Conservation (phyloP, 345 rosid species). For the Aurinia saxatilis region DNA sequence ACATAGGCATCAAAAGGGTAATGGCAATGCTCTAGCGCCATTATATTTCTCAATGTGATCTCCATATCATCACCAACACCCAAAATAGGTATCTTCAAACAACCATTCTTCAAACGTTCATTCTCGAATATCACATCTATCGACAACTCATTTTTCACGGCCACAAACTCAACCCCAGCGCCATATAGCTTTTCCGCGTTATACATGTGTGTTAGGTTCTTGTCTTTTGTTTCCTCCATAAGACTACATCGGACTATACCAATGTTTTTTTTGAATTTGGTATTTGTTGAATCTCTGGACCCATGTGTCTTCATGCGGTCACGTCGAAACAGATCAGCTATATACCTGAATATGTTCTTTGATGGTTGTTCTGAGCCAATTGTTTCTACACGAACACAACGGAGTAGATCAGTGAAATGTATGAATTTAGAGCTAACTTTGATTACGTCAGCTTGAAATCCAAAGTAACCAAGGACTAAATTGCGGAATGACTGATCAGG, state of each 20-base stretch:
- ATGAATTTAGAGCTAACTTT: background rate
- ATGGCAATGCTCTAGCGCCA: constrained; percentile 17
- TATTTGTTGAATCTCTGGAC: no score
- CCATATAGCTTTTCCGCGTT: background rate
- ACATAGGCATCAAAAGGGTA: background rate
- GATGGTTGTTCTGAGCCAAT: background rate
- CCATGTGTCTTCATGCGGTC: no score
- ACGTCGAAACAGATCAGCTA: no score
- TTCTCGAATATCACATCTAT: background rate
- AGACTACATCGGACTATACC: no score
- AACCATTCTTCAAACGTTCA: background rate
- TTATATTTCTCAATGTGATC: background rate
- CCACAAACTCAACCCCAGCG: background rate
- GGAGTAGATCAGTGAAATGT: constrained; percentile 10
- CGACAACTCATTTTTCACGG: background rate
- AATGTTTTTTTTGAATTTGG: no score
- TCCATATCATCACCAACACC: background rate
- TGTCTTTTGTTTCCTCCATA: no score
- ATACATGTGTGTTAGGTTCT: background rate
- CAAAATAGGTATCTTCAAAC: background rate
- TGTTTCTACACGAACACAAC: background rate
- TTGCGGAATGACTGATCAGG: background rate
- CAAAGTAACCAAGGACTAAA: background rate
- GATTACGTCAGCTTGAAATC: background rate
- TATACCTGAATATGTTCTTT: no score